A percentile compares a stretch with the other conserved stretches of the same genome.
Conservation (phyloP, 768 basidiomycete species). For the Trametes elegans region DNA sequence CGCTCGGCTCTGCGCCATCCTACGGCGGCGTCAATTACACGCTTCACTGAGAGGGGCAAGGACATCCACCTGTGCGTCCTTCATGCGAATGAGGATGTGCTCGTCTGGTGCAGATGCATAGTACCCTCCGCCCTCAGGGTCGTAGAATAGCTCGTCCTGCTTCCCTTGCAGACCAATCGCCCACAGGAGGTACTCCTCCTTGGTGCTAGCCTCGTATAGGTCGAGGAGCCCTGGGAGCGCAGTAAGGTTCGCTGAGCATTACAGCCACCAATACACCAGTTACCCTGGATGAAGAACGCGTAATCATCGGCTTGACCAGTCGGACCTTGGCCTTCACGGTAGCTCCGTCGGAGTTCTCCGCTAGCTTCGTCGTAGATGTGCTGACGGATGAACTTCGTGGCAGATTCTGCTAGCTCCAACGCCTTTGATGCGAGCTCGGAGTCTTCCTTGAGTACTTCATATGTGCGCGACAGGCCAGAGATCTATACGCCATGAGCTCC, state of each 20-base stretch:
- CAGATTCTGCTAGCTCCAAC: conserved; percentile 17
- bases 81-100: conserved; percentile 38
- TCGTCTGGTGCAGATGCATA: conserved; percentile 37
- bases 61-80: conserved; percentile 30
- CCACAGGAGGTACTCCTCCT: conserved; percentile 32
- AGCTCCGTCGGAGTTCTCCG: conserved; percentile 31
- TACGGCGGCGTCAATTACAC: conserved; percentile 5
- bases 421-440: background rate
- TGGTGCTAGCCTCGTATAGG: conserved; percentile 37
- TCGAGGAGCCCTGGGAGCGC: conserved; percentile 29
- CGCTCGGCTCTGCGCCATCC: conserved; percentile 33
- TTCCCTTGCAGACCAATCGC: conserved; percentile 36
- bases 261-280: background rate
- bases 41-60: background rate
- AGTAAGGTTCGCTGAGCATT: background rate
- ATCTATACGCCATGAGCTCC: conserved; percentile 17
- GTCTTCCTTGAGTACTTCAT: conserved; percentile 13
- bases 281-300: conserved; percentile 36
- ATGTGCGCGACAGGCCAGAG: conserved; percentile 23
- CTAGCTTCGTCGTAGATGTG: conserved; percentile 21
- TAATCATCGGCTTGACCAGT: conserved; percentile 41
- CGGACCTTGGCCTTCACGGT: conserved; percentile 37
- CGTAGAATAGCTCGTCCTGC: conserved; percentile 41
- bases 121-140: conserved; percentile 38
- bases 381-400: conserved; percentile 20